phyloP scores from a whole-genome alignment of 768 basidiomycete genomes.

The Cystofilobasidium capitatum region DNA sequence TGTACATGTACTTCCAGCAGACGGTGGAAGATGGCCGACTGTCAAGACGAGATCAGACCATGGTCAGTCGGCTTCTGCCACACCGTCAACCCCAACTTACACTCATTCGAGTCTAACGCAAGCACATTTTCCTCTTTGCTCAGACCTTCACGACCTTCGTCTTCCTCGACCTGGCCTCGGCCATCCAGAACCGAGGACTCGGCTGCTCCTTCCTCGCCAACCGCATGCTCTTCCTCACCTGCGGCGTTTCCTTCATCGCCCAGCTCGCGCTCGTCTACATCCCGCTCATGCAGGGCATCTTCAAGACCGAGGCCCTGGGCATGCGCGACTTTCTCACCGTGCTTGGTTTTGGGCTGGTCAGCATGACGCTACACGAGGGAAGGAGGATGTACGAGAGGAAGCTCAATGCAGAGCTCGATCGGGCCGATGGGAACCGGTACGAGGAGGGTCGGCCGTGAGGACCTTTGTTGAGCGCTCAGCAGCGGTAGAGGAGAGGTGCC shows the following conservation, averaged over 20 bases:
- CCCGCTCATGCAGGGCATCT: constrained; percentile 78
- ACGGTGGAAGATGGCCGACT: constrained; percentile 58
- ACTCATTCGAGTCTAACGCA: no score
- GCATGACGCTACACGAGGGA: constrained; percentile 64
- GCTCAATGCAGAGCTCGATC: constrained; percentile 10
- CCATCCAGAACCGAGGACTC: constrained; percentile 85
- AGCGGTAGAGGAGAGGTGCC: no score
- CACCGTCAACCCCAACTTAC: no score
- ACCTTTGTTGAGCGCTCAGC: no score
- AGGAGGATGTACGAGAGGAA: constrained; percentile 67
- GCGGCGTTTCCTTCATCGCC: constrained; percentile 71
- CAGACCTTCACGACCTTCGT: constrained; percentile 97
- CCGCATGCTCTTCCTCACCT: constrained; percentile 78
- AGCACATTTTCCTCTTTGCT: no score
- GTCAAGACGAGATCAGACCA: constrained; percentile 82
- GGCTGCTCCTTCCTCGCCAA: constrained; percentile 68
- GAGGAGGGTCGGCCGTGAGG: background rate
- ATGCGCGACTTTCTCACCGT: constrained; percentile 60
- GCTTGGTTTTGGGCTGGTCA: constrained; percentile 55
- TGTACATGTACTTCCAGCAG: constrained; percentile 76
- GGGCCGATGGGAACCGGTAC: background rate
- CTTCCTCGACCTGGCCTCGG: constrained; percentile 90
- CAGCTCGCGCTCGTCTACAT: constrained; percentile 82
- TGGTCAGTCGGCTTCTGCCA: no score
- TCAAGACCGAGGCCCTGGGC: constrained; percentile 79